These are phyloP conservation scores for Phalaenopsis aphrodite DNA, from an alignment of 106 monocot genomes.

Conservation along the genomic window DNA sequence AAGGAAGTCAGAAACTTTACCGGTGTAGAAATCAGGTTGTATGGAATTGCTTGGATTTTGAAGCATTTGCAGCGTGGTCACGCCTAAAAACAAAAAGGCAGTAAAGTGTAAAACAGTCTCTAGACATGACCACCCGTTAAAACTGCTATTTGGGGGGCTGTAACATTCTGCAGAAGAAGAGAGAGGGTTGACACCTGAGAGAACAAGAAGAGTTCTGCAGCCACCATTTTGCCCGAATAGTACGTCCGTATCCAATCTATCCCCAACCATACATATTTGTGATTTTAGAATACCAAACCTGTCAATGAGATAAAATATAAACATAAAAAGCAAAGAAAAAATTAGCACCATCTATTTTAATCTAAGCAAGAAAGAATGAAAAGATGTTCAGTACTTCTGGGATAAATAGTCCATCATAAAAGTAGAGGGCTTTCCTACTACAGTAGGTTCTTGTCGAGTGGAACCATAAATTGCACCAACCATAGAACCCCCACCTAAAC, in stretches of 20 bases:
- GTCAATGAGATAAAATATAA: neutral
- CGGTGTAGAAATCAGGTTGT: constrained; percentile 87
- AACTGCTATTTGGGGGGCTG: no score
- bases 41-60: constrained; percentile 74
- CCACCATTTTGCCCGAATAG: constrained; percentile 97
- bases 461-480: constrained; percentile 87
- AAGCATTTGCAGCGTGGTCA: constrained; percentile 73
- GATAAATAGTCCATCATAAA: constrained; percentile 99
- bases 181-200: constrained; percentile 51
- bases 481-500: constrained; percentile 94
- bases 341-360: no score
- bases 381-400: constrained; percentile 31
- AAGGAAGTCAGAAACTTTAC: constrained; percentile 74
- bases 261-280: constrained; percentile 99
- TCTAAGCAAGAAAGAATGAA: no score
- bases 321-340: no score
- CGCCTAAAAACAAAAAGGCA: constrained; percentile 37
- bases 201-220: constrained; percentile 96
- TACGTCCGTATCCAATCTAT: constrained; percentile 92
- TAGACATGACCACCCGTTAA: no score
- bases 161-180: neutral
- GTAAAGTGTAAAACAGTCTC: neutral
- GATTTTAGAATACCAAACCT: constrained; percentile 91
- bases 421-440: constrained; percentile 93
- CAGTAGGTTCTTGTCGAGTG: constrained; percentile 70